Percentiles rank a stretch among this genome's conserved stretches.
Evolutionary conservation across 371 early-diverging fungal species (phyloP).

Genomic region (Mucor ambiguus): DNA sequence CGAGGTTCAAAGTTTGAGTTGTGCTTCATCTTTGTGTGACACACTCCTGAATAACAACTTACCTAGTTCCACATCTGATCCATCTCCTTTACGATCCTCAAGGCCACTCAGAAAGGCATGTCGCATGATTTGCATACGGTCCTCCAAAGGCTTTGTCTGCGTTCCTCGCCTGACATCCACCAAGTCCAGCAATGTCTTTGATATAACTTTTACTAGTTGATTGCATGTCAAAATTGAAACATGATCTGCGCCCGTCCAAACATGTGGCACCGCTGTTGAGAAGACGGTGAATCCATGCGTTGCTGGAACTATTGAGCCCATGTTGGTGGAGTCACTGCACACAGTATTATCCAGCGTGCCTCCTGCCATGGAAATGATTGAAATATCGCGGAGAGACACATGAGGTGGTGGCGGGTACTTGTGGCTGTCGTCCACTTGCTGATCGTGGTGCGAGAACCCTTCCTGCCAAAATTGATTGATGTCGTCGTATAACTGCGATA

Average conservation of each 20-base stretch:
- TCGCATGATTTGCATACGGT: conserved; percentile 69
- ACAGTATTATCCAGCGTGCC: conserved; percentile 89
- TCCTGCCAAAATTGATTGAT: conserved; percentile 78
- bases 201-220: conserved; percentile 75
- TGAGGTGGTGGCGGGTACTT: conserved; percentile 12
- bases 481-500: conserved; percentile 74
- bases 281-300: conserved; percentile 76
- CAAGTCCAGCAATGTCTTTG: conserved; percentile 61
- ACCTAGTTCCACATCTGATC: conserved; percentile 40
- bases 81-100: conserved; percentile 50
- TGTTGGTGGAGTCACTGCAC: conserved; percentile 78
- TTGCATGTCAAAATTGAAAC: conserved; percentile 91
- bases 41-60: conserved; percentile 1
- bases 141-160: conserved; percentile 67
- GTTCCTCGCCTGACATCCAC: conserved; percentile 68
- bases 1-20: background rate
- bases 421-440: conserved; percentile 11
- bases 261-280: conserved; percentile 75
- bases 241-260: conserved; percentile 93
- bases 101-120: conserved; percentile 61
- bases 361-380: conserved; percentile 88
- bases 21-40: conserved; percentile 8
- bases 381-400: conserved; percentile 54
- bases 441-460: conserved; percentile 39
- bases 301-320: conserved; percentile 70